Percentiles rank a stretch among this genome's conserved stretches.
These are phyloP conservation scores for Beauveria brongniartii DNA, from an alignment of 2,329 filamentous ascomycete genomes.

Conservation along the genomic window DNA sequence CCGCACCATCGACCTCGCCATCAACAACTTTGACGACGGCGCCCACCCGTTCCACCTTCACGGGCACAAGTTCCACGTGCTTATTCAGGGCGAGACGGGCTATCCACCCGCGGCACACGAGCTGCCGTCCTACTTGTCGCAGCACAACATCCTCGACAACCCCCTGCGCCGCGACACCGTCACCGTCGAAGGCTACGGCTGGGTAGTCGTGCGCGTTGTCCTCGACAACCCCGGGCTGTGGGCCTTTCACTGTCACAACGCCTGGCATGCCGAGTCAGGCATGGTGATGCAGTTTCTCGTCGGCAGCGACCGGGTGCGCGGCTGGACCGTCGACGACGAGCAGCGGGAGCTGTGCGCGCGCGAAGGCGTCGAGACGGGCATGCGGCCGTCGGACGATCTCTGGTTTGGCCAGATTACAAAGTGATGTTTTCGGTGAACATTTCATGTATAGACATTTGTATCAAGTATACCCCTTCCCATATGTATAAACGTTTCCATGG, in stretches of 20 bases:
- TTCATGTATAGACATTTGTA: neutral
- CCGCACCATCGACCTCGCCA: constrained; percentile 47
- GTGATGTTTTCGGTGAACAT: neutral
- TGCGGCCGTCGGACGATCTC: constrained; percentile 26
- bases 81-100: constrained; percentile 23
- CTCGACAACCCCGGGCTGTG: constrained; percentile 51
- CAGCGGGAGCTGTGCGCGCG: constrained; percentile 22
- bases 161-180: constrained; percentile 35
- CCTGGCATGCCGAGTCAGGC: constrained; percentile 51
- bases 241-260: constrained; percentile 51
- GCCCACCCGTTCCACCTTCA: constrained; percentile 46
- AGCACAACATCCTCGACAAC: constrained; percentile 20
- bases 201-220: constrained; percentile 45
- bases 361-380: constrained; percentile 23
- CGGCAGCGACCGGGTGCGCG: constrained; percentile 19
- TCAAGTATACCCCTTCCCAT: neutral
- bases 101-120: constrained; percentile 25
- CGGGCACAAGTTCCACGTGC: constrained; percentile 48
- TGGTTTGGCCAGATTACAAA: constrained; percentile 26
- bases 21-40: constrained; percentile 50
- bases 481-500: no score
- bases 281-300: constrained; percentile 50
- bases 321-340: constrained; percentile 19
- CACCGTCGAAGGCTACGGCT: constrained; percentile 45
- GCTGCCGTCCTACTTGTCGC: constrained; percentile 19